Percentiles rank a stretch among this genome's conserved stretches.
phyloP scores from a whole-genome alignment of 495 filamentous ascomycete species.

The Penicillium coffeae region DNA sequence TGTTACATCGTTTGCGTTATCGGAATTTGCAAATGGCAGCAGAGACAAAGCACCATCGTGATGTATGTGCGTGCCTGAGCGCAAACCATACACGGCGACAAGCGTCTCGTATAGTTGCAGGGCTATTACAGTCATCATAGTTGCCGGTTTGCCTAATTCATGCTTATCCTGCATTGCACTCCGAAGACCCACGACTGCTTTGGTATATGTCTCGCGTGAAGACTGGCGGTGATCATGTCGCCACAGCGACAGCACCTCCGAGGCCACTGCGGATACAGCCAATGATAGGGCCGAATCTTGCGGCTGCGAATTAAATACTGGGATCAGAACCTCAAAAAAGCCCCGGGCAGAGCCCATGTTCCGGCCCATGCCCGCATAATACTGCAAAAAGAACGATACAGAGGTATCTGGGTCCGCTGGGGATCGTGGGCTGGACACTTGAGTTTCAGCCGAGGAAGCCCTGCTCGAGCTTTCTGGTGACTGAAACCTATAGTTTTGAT shows the following conservation, averaged over 20 bases:
- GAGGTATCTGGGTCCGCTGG: conserved; percentile 8
- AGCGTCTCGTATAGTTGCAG: conserved; percentile 14
- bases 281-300: conserved; percentile 10
- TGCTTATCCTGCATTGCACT: conserved; percentile 3
- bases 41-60: conserved; percentile 14
- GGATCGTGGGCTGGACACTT: not conserved
- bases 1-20: not conserved
- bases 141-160: conserved; percentile 9
- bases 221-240: not conserved
- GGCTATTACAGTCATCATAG: conserved; percentile 7
- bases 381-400: conserved; percentile 7
- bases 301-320: conserved; percentile 9
- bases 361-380: conserved; percentile 12
- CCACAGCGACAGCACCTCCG: conserved; percentile 10
- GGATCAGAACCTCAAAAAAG: conserved; percentile 13
- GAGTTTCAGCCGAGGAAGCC: not conserved
- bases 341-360: conserved; percentile 7
- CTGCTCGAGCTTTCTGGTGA: not conserved
- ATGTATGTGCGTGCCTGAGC: conserved; percentile 3
- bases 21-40: conserved; percentile 3
- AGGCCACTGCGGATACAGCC: conserved; percentile 12
- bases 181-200: conserved; percentile 5
- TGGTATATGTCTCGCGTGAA: not conserved
- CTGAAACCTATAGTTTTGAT: conserved; percentile 10
- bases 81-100: conserved; percentile 7